A percentile compares a stretch with the other conserved stretches of the same genome.
These are phyloP conservation scores for Bretziella fagacearum DNA, from an alignment of 2,329 filamentous ascomycete species.

Conservation along the genomic window DNA sequence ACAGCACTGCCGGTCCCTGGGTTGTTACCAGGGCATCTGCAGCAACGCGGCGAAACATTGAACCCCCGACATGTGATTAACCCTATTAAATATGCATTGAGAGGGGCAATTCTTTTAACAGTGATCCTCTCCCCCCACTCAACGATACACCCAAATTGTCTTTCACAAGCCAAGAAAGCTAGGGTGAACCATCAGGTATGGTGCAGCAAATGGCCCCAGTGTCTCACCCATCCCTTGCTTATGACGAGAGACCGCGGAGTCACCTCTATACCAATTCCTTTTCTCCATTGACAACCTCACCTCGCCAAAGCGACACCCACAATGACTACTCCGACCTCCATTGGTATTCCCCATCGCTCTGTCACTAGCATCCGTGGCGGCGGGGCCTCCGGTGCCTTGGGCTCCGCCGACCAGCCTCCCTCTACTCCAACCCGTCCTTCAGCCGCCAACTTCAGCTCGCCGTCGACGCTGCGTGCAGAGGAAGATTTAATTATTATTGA, in stretches of 20 bases:
- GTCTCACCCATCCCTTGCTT: not conserved
- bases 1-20: too few species aligned
- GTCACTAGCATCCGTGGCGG: slow-evolving; percentile 13
- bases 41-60: not conserved
- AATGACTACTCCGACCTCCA: not conserved
- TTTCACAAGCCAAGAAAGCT: not conserved
- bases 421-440: slow-evolving; percentile 39
- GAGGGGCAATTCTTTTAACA: too few species aligned
- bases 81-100: not conserved
- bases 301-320: not conserved
- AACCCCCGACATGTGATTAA: not conserved
- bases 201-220: not conserved
- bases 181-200: too few species aligned
- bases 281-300: not conserved
- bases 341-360: slow-evolving; percentile 11
- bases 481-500: slow-evolving; percentile 78
- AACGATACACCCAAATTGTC: not conserved
- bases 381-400: slow-evolving; percentile 23
- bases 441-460: slow-evolving; percentile 39
- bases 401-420: slow-evolving; percentile 30
- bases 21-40: not conserved
- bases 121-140: too few species aligned
- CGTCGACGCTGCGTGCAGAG: slow-evolving; percentile 49
- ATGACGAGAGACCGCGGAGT: not conserved
- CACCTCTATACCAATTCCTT: not conserved